phyloP scores from a whole-genome alignment of 2,329 filamentous ascomycete genomes.

The Alternaria brassicicola region DNA sequence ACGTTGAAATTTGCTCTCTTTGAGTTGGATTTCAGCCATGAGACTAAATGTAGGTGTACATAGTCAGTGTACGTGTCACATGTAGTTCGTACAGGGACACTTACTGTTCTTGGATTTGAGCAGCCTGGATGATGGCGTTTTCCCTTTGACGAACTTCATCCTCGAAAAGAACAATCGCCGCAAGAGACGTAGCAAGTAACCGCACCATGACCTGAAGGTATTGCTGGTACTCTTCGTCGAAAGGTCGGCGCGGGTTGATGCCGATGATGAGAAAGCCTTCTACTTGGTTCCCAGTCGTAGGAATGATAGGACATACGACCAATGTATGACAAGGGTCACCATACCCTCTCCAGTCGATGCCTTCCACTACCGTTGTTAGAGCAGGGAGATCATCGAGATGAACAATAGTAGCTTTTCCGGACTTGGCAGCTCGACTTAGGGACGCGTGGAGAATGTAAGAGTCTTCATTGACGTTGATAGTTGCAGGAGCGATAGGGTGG shows the following conservation, averaged over 20 bases:
- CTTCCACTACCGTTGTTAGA: conserved; percentile 29
- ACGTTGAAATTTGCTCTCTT: conserved; percentile 45
- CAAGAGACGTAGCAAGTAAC: conserved; percentile 48
- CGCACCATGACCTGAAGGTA: conserved; percentile 48
- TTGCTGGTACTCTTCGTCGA: conserved; percentile 48
- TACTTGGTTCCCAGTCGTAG: conserved; percentile 42
- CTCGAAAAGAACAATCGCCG: conserved; percentile 50
- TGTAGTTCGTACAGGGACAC: too few species aligned
- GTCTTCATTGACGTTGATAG: conserved; percentile 33
- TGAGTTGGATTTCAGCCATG: conserved; percentile 43
- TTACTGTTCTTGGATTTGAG: conserved; percentile 44
- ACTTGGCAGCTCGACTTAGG: conserved; percentile 34
- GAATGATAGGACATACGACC: conserved; percentile 47
- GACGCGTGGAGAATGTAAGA: conserved; percentile 28
- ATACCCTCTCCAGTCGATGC: conserved; percentile 44
- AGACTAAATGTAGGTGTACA: too few species aligned
- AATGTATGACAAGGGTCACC: conserved; percentile 43
- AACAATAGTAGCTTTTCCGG: conserved; percentile 37
- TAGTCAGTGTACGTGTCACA: too few species aligned
- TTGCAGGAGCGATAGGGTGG: conserved; percentile 35
- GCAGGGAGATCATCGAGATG: conserved; percentile 38
- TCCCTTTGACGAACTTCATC: conserved; percentile 46
- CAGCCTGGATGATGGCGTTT: conserved; percentile 40
- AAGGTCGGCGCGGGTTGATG: conserved; percentile 47
- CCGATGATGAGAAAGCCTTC: conserved; percentile 51